Base-by-base conservation (phyloP, 2,329 filamentous ascomycete species). In the Aspergillus novoparasiticus region DNA sequence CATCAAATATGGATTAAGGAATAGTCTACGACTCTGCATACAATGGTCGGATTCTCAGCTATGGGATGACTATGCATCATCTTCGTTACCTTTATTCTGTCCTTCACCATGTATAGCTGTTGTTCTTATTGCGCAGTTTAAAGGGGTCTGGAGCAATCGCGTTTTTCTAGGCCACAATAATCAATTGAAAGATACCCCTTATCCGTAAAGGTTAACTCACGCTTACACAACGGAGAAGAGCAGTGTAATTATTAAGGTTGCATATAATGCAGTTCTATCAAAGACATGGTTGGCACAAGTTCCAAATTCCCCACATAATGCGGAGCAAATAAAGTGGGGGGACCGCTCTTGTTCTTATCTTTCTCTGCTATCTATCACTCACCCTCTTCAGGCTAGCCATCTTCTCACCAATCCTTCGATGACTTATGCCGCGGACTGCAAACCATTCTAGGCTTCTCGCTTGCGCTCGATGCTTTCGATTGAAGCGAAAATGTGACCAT, bases 1-100 rank as follows among this genome's bases (percentile, higher is more conserved):
- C 74, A 78, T 59, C 85, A 89, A 72, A 79, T 80, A 71, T 91
- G 89, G 89, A 76, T 82, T 57, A 71, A 68, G 55, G 58, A 61
- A 16, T 73, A 63, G 71, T 43, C 9, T n/a, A 41, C 12, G 19
- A n/a, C 4, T 9, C 8, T 16, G 14, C 14, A 14, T 19, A 26
- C 8, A 19, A 2, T 19, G 12, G 12, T 48, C 6, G 16, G 45
- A 28, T 3, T 21, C 3, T 26, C 11, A 48, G 9, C 45, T 48
- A 26, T 26, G 21, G 12, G 6, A 19, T 48, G 23, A 16, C 5
- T 16, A 28, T 48, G 23, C 12, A 16, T 48, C 12, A 28, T 48
- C 45, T 48, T 26, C 26, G 11, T 19, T 23, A 28, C 19, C 2
- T 28, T 48, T 19, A 48, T 48, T 26, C 11, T 28, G 23, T 48